phyloP scores from a whole-genome alignment of 176 grass and related monocot genomes.

The Musa acuminata region DNA sequence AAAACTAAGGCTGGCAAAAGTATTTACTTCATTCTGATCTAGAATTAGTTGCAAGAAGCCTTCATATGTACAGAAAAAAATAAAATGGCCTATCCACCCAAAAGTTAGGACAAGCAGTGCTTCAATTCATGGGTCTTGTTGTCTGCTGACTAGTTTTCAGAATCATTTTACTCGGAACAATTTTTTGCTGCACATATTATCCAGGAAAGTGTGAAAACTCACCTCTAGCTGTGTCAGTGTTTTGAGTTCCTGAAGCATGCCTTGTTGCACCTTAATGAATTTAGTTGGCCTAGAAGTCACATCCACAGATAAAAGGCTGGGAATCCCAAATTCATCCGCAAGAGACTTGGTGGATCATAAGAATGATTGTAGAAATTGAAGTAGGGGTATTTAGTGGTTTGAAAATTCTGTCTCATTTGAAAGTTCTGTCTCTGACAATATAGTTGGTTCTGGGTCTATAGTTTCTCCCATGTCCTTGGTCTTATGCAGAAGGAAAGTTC shows the following conservation, averaged over 20 bases:
- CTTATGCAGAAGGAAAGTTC: slow-evolving; percentile 21
- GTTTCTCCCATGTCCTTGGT: slow-evolving; percentile 12
- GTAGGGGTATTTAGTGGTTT: background rate
- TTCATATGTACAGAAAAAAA: background rate
- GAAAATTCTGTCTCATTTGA: slow-evolving; percentile 4
- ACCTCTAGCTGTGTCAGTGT: background rate
- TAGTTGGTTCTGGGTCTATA: background rate
- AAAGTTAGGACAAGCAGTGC: too few relatives aligned
- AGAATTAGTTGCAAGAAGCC: background rate
- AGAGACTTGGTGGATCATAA: background rate
- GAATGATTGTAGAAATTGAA: background rate
- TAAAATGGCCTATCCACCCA: too few relatives aligned
- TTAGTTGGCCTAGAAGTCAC: background rate
- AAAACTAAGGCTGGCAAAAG: background rate
- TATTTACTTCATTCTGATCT: background rate
- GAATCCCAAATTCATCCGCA: background rate
- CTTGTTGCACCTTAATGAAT: background rate
- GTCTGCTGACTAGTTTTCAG: too few relatives aligned
- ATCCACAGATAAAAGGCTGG: background rate
- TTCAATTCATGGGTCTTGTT: too few relatives aligned
- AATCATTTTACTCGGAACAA: too few relatives aligned
- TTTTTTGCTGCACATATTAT: background rate
- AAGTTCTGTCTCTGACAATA: background rate
- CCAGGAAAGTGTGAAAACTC: background rate
- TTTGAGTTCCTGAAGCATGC: background rate